phyloP scores from a whole-genome alignment of 257 asterid genomes.

The Knoxia roxburghii region DNA sequence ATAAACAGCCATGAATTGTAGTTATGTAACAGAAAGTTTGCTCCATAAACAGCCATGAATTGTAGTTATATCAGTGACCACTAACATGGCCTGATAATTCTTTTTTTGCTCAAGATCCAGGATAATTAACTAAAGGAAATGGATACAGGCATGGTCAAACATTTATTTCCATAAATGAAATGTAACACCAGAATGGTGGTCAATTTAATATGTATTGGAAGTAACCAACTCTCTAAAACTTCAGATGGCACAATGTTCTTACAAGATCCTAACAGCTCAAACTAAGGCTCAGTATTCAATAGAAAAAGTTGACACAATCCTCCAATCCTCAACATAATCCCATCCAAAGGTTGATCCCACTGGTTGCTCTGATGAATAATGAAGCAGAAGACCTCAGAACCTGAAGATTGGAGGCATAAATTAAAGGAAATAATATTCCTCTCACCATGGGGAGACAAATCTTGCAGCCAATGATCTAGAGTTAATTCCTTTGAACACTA shows the following conservation, averaged over 20 bases:
- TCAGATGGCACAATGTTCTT: background rate
- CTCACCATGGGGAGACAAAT: background rate
- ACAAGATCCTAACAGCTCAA: background rate
- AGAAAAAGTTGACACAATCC: background rate
- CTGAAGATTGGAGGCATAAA: background rate
- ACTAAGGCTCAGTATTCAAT: background rate
- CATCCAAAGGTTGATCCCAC: background rate
- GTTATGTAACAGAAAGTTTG: background rate
- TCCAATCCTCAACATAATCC: background rate
- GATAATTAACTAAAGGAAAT: background rate
- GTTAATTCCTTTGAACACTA: background rate
- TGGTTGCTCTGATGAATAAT: background rate
- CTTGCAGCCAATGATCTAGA: background rate
- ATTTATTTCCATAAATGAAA: background rate
- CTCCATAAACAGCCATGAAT: background rate
- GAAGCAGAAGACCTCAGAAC: background rate
- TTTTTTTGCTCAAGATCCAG: background rate
- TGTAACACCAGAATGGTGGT: background rate
- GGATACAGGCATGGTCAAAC: background rate
- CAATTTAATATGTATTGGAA: background rate
- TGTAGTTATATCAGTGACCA: background rate
- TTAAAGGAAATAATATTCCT: background rate
- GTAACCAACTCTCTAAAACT: background rate
- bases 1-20: no score
- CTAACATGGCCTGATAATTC: background rate